A percentile compares a stretch with the other conserved stretches of the same genome.
These are phyloP conservation scores for Pyronema domesticum DNA, from an alignment of 495 filamentous ascomycete genomes.

Conservation along the genomic window DNA sequence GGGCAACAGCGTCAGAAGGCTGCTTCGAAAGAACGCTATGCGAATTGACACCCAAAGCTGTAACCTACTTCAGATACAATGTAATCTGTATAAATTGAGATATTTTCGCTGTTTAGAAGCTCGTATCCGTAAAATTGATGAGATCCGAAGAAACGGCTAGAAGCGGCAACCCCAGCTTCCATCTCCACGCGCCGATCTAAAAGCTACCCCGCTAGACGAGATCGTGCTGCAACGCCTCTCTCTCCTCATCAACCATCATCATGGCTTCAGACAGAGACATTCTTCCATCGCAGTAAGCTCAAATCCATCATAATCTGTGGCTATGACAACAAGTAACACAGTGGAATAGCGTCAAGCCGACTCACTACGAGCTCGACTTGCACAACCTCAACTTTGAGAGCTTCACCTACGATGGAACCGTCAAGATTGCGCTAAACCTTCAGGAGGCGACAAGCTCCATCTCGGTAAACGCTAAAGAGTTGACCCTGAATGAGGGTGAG, in stretches of 20 bases:
- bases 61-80: too few species aligned
- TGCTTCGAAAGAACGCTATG: too few species aligned
- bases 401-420: slow-evolving; percentile 70
- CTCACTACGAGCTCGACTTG: slow-evolving; percentile 70
- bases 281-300: slow-evolving; percentile 32
- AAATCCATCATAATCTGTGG: not conserved
- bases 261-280: slow-evolving; percentile 31
- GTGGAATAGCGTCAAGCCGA: slow-evolving; percentile 52
- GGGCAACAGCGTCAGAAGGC: too few species aligned
- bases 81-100: too few species aligned
- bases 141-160: not conserved
- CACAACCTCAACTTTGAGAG: slow-evolving; percentile 54
- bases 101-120: not conserved
- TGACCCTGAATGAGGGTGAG: slow-evolving; percentile 12
- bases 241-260: not conserved
- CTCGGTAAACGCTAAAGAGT: slow-evolving; percentile 21
- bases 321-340: not conserved
- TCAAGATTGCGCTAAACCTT: slow-evolving; percentile 35
- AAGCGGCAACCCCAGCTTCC: slow-evolving; percentile 10
- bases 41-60: too few species aligned
- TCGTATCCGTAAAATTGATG: not conserved
- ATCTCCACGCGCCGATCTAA: not conserved
- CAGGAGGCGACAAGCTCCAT: slow-evolving; percentile 11
- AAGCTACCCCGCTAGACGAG: not conserved
- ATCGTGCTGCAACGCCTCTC: not conserved